Conservation (phyloP, 2,329 filamentous ascomycete species). For the Botryotinia convoluta region DNA sequence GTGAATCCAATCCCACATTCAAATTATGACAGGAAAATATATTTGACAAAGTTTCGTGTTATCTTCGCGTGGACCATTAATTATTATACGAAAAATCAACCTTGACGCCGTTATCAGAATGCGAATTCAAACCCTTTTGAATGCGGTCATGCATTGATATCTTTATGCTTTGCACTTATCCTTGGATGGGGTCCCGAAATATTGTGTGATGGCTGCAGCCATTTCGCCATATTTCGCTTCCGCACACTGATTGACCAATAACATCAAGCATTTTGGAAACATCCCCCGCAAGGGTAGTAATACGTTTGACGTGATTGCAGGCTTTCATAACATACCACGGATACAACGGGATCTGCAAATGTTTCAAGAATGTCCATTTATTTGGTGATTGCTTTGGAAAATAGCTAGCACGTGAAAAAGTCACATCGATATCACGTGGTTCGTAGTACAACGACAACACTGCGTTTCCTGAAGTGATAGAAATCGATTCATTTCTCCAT, state of each 20-base stretch:
- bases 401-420: not conserved
- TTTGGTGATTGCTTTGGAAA: not conserved
- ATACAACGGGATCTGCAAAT: not conserved
- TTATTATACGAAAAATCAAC: not conserved
- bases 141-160: not conserved
- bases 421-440: not conserved
- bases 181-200: not conserved
- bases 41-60: not conserved
- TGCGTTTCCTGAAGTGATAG: not conserved
- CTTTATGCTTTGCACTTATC: not conserved
- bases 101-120: conserved; percentile 1
- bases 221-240: conserved; percentile 15
- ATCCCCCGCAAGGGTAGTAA: not conserved
- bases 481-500: not conserved
- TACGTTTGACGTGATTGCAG: conserved; percentile 1
- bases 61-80: not conserved
- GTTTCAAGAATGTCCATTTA: not conserved
- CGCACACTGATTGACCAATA: not conserved
- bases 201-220: conserved; percentile 14
- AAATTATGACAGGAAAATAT: not conserved
- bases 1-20: conserved; percentile 14
- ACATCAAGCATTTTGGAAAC: not conserved
- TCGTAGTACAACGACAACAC: not conserved
- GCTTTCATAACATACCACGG: conserved; percentile 1
- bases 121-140: not conserved